Percentiles rank a stretch among this genome's conserved stretches.
Evolutionary conservation across 768 basidiomycete species (phyloP).

Genomic region (Macrolepiota albuminosa): DNA sequence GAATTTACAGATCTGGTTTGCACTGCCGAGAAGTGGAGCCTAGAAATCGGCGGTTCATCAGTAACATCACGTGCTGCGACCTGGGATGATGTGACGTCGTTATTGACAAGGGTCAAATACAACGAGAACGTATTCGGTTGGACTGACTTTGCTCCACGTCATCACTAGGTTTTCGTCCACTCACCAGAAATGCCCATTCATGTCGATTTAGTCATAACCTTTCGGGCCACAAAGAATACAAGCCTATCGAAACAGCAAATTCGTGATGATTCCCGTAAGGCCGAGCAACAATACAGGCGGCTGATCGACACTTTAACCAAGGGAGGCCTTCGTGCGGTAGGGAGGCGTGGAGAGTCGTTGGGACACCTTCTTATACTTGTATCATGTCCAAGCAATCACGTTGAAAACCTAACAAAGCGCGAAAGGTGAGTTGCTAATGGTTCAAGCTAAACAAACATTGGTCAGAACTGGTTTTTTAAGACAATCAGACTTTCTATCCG

Average conservation of each 20-base stretch:
- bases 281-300: slow-evolving; percentile 63
- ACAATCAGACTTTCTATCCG: slow-evolving; percentile 72
- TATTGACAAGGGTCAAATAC: background rate
- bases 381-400: slow-evolving; percentile 54
- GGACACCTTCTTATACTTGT: slow-evolving; percentile 79
- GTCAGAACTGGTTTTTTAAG: slow-evolving; percentile 36
- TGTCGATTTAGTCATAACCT: slow-evolving; percentile 73
- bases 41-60: too few species aligned
- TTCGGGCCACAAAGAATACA: slow-evolving; percentile 48
- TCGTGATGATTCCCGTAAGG: slow-evolving; percentile 56
- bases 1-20: too few species aligned
- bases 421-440: slow-evolving; percentile 55
- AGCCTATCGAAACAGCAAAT: slow-evolving; percentile 58
- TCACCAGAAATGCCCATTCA: slow-evolving; percentile 30
- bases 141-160: background rate
- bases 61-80: background rate
- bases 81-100: background rate
- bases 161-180: background rate
- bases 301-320: slow-evolving; percentile 57
- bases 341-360: slow-evolving; percentile 69
- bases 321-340: slow-evolving; percentile 67
- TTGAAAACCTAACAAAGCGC: slow-evolving; percentile 61
- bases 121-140: background rate
- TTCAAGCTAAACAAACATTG: background rate
- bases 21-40: too few species aligned